These are phyloP conservation scores for Diplotaxis tenuifolia DNA, from an alignment of 345 rosid genomes.

Conservation along the genomic window DNA sequence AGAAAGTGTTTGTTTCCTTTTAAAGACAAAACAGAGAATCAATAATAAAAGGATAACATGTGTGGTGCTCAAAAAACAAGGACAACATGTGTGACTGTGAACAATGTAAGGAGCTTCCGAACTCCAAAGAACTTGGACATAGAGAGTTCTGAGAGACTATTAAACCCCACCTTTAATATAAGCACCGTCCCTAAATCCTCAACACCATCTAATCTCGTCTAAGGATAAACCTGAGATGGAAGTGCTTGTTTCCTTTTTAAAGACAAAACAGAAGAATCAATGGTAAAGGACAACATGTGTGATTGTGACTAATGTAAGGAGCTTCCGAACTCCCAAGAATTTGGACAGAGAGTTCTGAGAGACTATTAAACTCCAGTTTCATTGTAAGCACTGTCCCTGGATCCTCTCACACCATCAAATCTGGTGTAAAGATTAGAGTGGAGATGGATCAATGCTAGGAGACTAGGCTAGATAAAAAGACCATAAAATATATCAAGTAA, in stretches of 20 bases:
- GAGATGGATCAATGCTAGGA: conserved; percentile 22
- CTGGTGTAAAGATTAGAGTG: conserved; percentile 10
- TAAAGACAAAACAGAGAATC: not conserved
- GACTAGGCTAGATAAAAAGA: not conserved
- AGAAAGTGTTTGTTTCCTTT: not conserved
- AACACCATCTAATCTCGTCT: conserved; percentile 19
- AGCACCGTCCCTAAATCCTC: conserved; percentile 34
- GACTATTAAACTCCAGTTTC: conserved; percentile 45
- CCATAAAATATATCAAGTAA: not conserved
- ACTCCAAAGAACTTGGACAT: conserved; percentile 45
- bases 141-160: conserved; percentile 45
- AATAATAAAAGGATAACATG: not conserved
- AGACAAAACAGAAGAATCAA: not conserved
- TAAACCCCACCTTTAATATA: conserved; percentile 41
- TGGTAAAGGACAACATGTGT: conserved; percentile 1
- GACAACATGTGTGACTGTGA: conserved; percentile 1
- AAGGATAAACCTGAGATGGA: conserved; percentile 7
- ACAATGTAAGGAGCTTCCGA: conserved; percentile 44
- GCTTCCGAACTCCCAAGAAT: conserved; percentile 52
- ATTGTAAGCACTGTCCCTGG: conserved; percentile 38
- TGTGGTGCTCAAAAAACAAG: no score
- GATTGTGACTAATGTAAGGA: conserved; percentile 32
- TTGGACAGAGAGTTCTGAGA: conserved; percentile 38
- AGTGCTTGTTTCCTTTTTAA: not conserved
- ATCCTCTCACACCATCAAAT: conserved; percentile 28